Base-by-base conservation (phyloP, 2,329 filamentous ascomycete genomes). In the Colletotrichum gigasporum region DNA sequence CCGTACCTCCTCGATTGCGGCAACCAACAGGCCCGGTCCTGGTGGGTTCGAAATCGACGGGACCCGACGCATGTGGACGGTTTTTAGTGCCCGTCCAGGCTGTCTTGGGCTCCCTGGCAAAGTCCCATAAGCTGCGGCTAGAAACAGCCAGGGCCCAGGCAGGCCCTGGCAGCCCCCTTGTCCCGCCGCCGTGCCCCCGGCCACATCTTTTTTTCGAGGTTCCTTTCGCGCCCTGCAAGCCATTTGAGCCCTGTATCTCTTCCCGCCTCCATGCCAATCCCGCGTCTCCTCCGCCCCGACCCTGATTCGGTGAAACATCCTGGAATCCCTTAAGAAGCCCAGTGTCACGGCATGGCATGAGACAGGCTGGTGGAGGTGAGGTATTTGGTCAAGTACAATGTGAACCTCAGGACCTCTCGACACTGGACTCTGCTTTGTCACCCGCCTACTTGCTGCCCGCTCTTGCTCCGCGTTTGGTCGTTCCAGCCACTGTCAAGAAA, bases 251-350 rank as follows among this genome's bases (percentile, higher is more conserved):
- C 24, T 41, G 42, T 28, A 24, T 41, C 24, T 52, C 56, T 47
- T 64, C 56, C 56, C 61, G 41, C 41, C 56, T 48, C 61, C 61
- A 42, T 50, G 28, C 48, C 54, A 58, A 44, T 59, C 60, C 53
- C 35, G 44, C 54, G 37, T 50, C n/a, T 30, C 45, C 60, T 63
- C 24, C 48, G 34, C 56, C n/a, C 35, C 32, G 16, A 61, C 34
- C 41, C 47, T 64, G 56, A 54, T 61, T 60, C 32, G 41, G 28
- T 53, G 56, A 64, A 48, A 61, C 56, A 64, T 24, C n/a, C 18
- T 48, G 48, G 61, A 32, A 39, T 45, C 35, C 37, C 39, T 47
- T 37, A 22, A n/a, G 37, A 54, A 44, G 35, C 51, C 26, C 51
- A 44, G 37, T 54, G 51, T 44, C 51, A 26, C 51, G 26, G 37